Evolutionary conservation across 139 green algal species (phyloP), one percentile per base, ranked within the genome.

Genomic region (Picochlorum sp.): DNA sequence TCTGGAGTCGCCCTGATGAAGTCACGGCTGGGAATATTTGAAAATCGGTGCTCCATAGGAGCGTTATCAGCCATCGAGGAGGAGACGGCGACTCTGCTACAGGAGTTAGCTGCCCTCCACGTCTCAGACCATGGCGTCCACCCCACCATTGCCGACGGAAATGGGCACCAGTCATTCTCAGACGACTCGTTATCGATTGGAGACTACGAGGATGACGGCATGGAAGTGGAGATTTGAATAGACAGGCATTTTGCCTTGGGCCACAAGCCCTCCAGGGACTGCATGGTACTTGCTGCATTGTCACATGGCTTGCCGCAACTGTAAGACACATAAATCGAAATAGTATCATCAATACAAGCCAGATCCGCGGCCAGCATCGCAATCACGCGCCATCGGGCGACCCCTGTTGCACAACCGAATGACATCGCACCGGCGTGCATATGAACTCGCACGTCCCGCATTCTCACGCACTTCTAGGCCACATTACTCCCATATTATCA

Each of bases 191-290:
- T 52, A 10, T 52, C 45, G 45, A 52, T 52, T 10, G 45, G 4
- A 52, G 45, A 52, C 45, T 52, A 52, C 45, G 45, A 20, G 8
- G 45, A 52, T 52, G 45, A 52, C 45, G 45, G 23, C 23, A 52
- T 52, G 45, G 45, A 52, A 52, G 45, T 52, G 45, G 45, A 52
- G 45, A 52, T 52, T 52, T 52, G 45, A 52, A 52, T 52, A 6
- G 45, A 2, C 1, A 2, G 45, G 45, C 45, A 52, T 52, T 52
- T 52, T 52, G 45, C 1, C 45, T 52, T 52, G 45, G 1, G 1
- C 45, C 45, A 52, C 45, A 52, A 52, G 11, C 45, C 45, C 45
- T 52, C 45, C 45, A 52, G 45, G 45, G 45, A 52, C 45, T 52
- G 45, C 45, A 52, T 52, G 45, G 45, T 52, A 6, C 45, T 52